Base-by-base conservation (phyloP, 352 stramenopile species). In the Globisporangium nagaii region DNA sequence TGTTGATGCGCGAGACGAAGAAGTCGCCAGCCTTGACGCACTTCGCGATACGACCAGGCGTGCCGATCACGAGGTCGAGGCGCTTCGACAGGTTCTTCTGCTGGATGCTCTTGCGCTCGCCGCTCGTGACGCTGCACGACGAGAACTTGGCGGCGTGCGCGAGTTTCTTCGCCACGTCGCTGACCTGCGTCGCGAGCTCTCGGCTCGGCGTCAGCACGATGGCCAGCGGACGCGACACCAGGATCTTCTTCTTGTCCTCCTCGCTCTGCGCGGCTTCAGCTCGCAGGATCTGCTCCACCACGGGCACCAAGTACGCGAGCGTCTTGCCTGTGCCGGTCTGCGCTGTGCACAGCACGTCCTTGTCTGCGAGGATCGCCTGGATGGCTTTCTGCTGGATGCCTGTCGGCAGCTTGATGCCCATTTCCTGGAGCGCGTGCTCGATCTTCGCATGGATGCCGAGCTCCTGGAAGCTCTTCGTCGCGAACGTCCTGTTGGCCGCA, bases 51-150 rank as follows among this genome's bases (percentile, higher is more conserved):
- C 84, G 70, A 1, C 84, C 84, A 17, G 84, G 84, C 25, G 84
- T 94, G 11, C 79, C 84, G 42, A 94, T 77, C 42, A 94, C 66
- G 20, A 89, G 47, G 36, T 94, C 84, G 11, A 94, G 53, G 39
- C 67, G 64, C 3, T 72, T 66, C 2, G 56, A 42, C 8, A 83
- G 46, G 27, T 75, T 83, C 40, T 68, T 59, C 48, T 84, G 68
- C 57, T 89, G 75, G 32, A 88, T 76, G 54, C 70, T 84, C 61
- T 86, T 84, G 63, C 69, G 75, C 53, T 88, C 79, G 20, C 78
- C 74, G 51, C 78, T 81, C 11, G 81, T 90, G 54, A 89, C 60
- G 20, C 66, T 75, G 44, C 60, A 69, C 10, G 74, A 88, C 46
- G 80, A 65, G 39, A 90, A 92, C 62, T 88, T 88, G 46, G 70